Evolutionary conservation across 768 basidiomycete species (phyloP), one percentile per base, ranked within the genome.

Genomic region (Pleurotus salmoneostramineus): DNA sequence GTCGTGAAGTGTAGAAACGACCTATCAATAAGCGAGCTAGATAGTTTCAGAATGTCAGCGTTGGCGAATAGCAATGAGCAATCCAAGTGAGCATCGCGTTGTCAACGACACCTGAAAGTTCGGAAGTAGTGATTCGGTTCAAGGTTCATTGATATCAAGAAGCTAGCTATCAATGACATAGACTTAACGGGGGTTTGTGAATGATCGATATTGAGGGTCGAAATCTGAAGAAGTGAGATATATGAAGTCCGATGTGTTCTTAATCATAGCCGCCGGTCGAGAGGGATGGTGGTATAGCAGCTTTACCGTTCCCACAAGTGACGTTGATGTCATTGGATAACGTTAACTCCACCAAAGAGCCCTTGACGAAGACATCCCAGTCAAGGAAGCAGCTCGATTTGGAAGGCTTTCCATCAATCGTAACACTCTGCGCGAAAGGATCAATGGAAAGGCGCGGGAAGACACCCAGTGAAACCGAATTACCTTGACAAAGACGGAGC

Each of bases 351-450:
- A 87, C 74, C 27, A 77, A 68, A 1, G 82, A 75, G 6, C 83
- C 83, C 3, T 65, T 69, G 21, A 71, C 72, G 62, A 86, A 87
- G n/a, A 81, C 79, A 50, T 84, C 82, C 84, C 83, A 87, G 33
- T 86, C 84, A 48, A 87, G 68, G 63, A 78, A 87, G 58, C 85
- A 87, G 63, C 78, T 86, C 2, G 84, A 85, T 60, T 82, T 78
- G 74, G 83, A 85, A 8, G 76, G 72, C 57, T 75, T 65, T 4
- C 84, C 84, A 60, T 87, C 77, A 31, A 86, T 78, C 8, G 73
- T 77, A 6, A 86, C 83, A 62, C 74, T 81, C 84, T 86, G 59
- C 31, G 34, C 6, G 6, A 32, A 32, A 32, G 21, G 35, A 17
- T n/a, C 12, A 17, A 45, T 45, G 6, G 10, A 57, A 21, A 27